Evolutionary conservation across 345 rosid species (phyloP), one percentile per base, ranked within the genome.

Genomic region (Crucihimalaya himalaica): DNA sequence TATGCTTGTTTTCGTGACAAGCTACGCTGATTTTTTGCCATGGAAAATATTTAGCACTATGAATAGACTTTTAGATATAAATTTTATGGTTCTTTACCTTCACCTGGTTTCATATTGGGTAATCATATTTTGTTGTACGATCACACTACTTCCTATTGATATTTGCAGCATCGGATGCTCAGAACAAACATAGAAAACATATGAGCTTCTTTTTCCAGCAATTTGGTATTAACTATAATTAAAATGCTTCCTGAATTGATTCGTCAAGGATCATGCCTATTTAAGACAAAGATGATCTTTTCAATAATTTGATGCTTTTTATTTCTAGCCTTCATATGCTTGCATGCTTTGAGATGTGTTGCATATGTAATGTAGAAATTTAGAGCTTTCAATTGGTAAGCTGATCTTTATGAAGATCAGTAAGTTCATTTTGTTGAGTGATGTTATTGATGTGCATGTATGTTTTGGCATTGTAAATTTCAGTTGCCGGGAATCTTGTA

Each of bases 261-360:
- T 71, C 96, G 97, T 63, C 93, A 86, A 78, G 98, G 98, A 53
- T 87, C 97, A 34, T 87, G 93, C 70, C 64, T 84, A 68, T 78
- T 87, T 74, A 89, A 76, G 84, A 84, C 60, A 5, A 76, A 93
- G 98, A 94, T 93, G 57, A 42, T 68, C 40, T 42, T 19, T 31
- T 59, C 9, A 1, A 15, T 21, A n/a, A n/a, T n/a, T n/a, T n/a
- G n/a, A n/a, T n/a, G n/a, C n/a, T n/a, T n/a, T n/a, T n/a, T 23
- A 15, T 63, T 5, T 25, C 3, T 15, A 43, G 48, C 48, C 7
- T 14, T 5, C 3, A n/a, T 25, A 12, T 54, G 4, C 15, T 57
- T n/a, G n/a, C n/a, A n/a, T 66, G 60, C 34, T 45, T 43, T 50
- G 45, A 14, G 11, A 27, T 62, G 31, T 63, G 34, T 8, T 42